Evolutionary conservation across 495 filamentous ascomycete genomes (phyloP).

Genomic region (Podospora anserina): DNA sequence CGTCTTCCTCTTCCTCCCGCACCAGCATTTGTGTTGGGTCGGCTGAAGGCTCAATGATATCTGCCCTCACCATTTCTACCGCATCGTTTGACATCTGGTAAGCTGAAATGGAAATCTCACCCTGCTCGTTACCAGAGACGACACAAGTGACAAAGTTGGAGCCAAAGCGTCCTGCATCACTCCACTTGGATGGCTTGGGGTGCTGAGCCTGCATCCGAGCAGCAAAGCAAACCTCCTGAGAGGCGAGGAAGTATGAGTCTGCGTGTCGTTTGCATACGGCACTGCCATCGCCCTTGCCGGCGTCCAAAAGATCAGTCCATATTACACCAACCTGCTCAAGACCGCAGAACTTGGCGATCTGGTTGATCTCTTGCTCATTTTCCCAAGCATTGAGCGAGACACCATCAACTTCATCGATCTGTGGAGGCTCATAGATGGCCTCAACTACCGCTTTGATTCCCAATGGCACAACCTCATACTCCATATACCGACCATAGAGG

Average conservation of each 20-base stretch:
- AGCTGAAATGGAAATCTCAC: conserved; percentile 80
- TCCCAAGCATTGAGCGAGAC: conserved; percentile 85
- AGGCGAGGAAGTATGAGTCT: conserved; percentile 91
- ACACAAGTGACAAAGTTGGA: conserved; percentile 98
- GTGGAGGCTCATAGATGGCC: conserved; percentile 95
- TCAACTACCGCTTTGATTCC: conserved; percentile 96
- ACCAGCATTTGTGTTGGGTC: conserved; percentile 94
- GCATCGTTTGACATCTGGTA: conserved; percentile 95
- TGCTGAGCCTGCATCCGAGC: conserved; percentile 81
- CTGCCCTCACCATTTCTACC: conserved; percentile 93
- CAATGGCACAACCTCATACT: conserved; percentile 89
- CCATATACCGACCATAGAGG: conserved; percentile 84
- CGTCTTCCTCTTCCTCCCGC: conserved; percentile 83
- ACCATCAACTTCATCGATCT: conserved; percentile 86
- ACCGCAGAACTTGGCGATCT: conserved; percentile 79
- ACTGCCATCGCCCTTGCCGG: conserved; percentile 71
- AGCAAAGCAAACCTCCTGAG: conserved; percentile 86
- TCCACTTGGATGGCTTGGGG: conserved; percentile 94
- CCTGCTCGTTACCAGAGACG: conserved; percentile 84
- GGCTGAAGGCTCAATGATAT: conserved; percentile 92
- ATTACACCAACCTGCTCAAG: conserved; percentile 90
- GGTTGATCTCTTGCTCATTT: conserved; percentile 77
- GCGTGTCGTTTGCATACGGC: conserved; percentile 95
- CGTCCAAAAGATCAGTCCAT: conserved; percentile 88
- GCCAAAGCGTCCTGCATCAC: conserved; percentile 88